Evolutionary conservation across 1,284 basidiomycete species (phyloP), one percentile per base, ranked within the genome.

Genomic region (Lignosus rhinocerotis): DNA sequence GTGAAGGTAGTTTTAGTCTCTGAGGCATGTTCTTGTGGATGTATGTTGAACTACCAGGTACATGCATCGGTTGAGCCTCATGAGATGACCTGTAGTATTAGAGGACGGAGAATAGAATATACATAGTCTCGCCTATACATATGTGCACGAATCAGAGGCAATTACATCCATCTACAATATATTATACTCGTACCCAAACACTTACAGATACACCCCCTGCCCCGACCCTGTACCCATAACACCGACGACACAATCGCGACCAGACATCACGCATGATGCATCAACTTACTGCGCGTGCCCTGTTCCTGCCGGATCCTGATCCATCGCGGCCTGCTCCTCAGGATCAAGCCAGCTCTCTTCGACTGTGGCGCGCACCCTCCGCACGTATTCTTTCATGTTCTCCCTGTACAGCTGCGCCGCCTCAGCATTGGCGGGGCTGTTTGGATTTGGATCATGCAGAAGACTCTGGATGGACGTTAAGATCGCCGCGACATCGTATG

Each of bases 401-500:
- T 99, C 96, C 57, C 96, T 80, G 72, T 97, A 99, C 61, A 98
- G 75, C 72, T 94, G 92, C 1, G 96, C 96, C 0, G 96, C 96
- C 77, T 99, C 96, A 1, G 95, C 95, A 70, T 99, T 99, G 1
- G 96, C 96, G 6, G 96, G 96, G 71, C 94, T 96, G 70, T 95
- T 95, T 1, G 96, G 96, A 74, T 99, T 99, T 10, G 96, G 96
- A 74, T 99, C 96, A 71, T 98, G 96, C 62, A 99, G 78, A 56
- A 99, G 77, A 74, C 90, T 93, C 75, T 98, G 96, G 63, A 99
- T 96, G 64, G 89, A 92, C 1, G 96, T 99, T 65, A 99, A 81
- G 73, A 98, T 98, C 17, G 96, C 96, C 8, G 96, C 95, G 45
- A 99, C 96, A 71, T 99, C 96, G 75, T 99, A 99, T 1, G 96